Evolutionary conservation across 306 rosid species (phyloP), one percentile per base, ranked within the genome.

Genomic region (Erythrophleum fordii): DNA sequence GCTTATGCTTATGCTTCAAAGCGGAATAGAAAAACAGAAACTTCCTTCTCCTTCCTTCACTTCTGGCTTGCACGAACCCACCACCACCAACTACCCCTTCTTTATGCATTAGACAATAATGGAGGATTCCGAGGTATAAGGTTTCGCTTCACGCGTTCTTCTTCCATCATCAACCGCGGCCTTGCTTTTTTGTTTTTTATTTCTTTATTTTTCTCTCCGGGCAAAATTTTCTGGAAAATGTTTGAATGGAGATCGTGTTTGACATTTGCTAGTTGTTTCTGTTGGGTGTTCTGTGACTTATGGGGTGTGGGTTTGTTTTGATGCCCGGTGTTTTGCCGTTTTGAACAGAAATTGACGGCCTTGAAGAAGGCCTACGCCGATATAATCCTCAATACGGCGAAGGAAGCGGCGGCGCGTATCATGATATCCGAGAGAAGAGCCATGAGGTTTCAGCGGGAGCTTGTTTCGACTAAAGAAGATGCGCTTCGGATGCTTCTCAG

Each of bases 351-450:
- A 86, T 80, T 90, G 88, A 86, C 86, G 86, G 93, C 95, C 13
- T 81, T 90, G 88, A 90, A 92, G 90, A 92, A 90, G 86, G 97
- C 93, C 0, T 92, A 92, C 62, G 95, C 93, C 44, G 95, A 92
- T 77, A 89, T 90, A 53, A 90, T 92, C 18, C 92, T 92, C 10
- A 88, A 92, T 78, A 90, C 93, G 60, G 95, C 95, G 18, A 92
- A 92, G 80, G 95, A 92, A 56, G 91, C 97, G 7, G 97, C 95
- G 73, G 91, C 91, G 67, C 87, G 95, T 5, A 85, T 92, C 61
- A 82, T 90, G 90, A 83, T 81, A 10, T 90, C 97, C 13, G 97
- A 92, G 88, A 88, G 80, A 76, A 87, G 85, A 80, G 88, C 93
- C 14, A 60, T 73, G 44, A 88, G 81, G 53, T 83, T 83, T 72